phyloP scores from a whole-genome alignment of 441 rosid species.

The Adansonia rubrostipa region DNA sequence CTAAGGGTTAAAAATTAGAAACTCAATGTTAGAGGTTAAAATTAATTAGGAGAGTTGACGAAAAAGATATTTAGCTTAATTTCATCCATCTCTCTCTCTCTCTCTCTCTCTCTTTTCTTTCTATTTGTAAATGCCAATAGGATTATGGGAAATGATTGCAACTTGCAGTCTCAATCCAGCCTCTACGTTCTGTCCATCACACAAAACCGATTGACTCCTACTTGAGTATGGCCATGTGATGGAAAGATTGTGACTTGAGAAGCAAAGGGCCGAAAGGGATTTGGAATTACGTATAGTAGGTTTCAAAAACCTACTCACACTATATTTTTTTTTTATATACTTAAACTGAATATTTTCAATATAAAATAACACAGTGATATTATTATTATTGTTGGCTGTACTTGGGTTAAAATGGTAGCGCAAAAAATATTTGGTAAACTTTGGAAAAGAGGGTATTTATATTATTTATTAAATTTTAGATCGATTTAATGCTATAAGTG shows the following conservation, averaged over 20 bases:
- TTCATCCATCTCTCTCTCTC: neutral
- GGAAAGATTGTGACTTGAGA: neutral
- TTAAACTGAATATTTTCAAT: neutral
- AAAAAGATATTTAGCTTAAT: slow-evolving; percentile 3
- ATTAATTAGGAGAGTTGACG: too few species aligned
- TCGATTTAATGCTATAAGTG: too few species aligned
- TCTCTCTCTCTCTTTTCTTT: too few species aligned
- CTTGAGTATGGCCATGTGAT: neutral
- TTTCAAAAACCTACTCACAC: neutral
- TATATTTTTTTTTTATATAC: neutral
- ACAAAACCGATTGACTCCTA: neutral
- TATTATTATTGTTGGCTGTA: too few species aligned
- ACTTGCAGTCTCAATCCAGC: neutral
- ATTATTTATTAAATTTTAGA: too few species aligned
- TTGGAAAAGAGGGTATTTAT: too few species aligned
- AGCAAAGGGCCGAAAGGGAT: neutral
- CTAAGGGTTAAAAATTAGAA: neutral
- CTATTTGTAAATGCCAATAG: neutral
- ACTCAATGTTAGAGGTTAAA: neutral
- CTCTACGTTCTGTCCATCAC: neutral
- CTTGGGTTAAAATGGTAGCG: too few species aligned
- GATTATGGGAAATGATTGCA: neutral
- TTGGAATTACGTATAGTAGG: neutral
- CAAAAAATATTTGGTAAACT: too few species aligned
- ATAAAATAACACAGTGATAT: too few species aligned